Conservation (phyloP, 1,284 basidiomycete genomes). For the Ustilago xerochloae region DNA sequence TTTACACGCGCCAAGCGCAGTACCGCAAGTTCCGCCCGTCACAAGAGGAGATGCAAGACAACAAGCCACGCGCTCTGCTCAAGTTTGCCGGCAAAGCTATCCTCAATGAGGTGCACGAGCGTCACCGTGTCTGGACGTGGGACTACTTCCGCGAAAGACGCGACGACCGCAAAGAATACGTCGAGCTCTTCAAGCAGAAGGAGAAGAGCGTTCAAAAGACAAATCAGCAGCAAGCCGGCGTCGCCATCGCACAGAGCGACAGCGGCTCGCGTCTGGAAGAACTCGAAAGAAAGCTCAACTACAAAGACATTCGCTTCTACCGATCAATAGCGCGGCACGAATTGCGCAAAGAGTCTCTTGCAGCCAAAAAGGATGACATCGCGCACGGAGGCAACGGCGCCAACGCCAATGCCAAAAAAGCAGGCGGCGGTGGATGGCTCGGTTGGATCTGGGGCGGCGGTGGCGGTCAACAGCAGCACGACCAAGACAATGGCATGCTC, state of each 20-base stretch:
- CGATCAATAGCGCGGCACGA: conserved; percentile 92
- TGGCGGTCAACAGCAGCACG: conserved; percentile 36
- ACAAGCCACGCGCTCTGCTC: conserved; percentile 79
- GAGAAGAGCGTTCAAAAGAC: conserved; percentile 69
- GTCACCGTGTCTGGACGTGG: conserved; percentile 90
- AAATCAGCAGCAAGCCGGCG: conserved; percentile 57
- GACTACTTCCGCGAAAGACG: conserved; percentile 86
- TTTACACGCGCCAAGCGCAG: conserved; percentile 90
- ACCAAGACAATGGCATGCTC: conserved; percentile 73
- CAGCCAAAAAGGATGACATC: conserved; percentile 64
- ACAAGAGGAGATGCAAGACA: conserved; percentile 75
- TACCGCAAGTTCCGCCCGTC: conserved; percentile 75
- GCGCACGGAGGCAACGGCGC: conserved; percentile 69
- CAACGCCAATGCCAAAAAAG: conserved; percentile 68
- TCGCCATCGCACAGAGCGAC: conserved; percentile 52
- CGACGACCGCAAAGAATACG: conserved; percentile 84
- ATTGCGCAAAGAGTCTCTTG: conserved; percentile 79
- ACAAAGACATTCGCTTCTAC: conserved; percentile 98
- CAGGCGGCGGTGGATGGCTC: conserved; percentile 61
- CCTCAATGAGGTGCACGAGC: conserved; percentile 85
- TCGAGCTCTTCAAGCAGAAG: conserved; percentile 83
- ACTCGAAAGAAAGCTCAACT: conserved; percentile 85
- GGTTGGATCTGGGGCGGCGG: conserved; percentile 65
- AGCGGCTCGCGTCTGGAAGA: conserved; percentile 72
- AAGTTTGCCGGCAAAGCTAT: conserved; percentile 87